Percentiles rank a stretch among this genome's conserved stretches.
These are phyloP conservation scores for Pseudonectria buxi DNA, from an alignment of 2,329 filamentous ascomycete species.

Conservation along the genomic window DNA sequence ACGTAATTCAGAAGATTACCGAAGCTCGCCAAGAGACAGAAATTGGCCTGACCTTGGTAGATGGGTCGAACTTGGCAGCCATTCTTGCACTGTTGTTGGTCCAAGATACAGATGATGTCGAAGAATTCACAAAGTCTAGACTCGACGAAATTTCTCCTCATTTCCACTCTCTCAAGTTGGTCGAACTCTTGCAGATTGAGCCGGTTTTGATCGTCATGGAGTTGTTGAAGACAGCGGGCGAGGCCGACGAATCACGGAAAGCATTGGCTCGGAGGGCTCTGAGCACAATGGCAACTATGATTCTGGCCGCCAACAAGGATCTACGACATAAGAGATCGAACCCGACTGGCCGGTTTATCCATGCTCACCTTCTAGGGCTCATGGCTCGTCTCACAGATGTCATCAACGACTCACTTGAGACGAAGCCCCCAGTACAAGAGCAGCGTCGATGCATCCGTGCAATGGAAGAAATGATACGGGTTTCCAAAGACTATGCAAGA, in stretches of 20 bases:
- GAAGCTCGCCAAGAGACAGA: conserved; percentile 67
- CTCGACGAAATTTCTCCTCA: conserved; percentile 62
- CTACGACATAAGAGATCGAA: conserved; percentile 45
- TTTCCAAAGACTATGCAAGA: conserved; percentile 66
- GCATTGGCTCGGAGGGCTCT: conserved; percentile 45
- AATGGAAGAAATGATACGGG: conserved; percentile 78
- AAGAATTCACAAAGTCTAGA: conserved; percentile 60
- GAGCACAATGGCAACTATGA: conserved; percentile 37
- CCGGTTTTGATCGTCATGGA: conserved; percentile 72
- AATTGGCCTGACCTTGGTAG: conserved; percentile 47
- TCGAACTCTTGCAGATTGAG: conserved; percentile 65
- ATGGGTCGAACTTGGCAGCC: conserved; percentile 48
- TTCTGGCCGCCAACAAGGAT: conserved; percentile 34
- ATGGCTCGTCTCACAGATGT: conserved; percentile 74
- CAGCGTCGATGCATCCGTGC: conserved; percentile 72
- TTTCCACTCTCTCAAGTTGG: conserved; percentile 60
- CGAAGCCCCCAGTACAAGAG: conserved; percentile 54
- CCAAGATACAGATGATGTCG: conserved; percentile 50
- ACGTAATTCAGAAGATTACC: conserved; percentile 76
- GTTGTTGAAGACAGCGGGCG: conserved; percentile 71
- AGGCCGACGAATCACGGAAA: conserved; percentile 53
- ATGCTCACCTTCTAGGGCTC: conserved; percentile 77
- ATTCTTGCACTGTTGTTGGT: conserved; percentile 54
- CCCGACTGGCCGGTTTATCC: conserved; percentile 66
- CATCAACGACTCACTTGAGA: conserved; percentile 60